A percentile compares a stretch with the other conserved stretches of the same genome.
phyloP scores from a whole-genome alignment of 169 alveolate genomes.

The Plasmodium gonderi region DNA sequence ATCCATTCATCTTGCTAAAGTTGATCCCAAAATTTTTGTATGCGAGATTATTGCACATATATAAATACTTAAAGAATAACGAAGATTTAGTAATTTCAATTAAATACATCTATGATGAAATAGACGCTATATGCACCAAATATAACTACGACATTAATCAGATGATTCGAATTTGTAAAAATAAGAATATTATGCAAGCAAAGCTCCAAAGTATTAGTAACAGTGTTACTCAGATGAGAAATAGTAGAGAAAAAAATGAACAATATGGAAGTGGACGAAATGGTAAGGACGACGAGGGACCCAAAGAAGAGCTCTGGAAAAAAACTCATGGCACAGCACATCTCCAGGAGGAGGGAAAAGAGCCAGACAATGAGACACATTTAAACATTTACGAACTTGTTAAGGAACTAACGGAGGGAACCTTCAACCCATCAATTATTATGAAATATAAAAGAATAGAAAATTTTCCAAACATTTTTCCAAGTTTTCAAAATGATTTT shows the following conservation, averaged over 20 bases:
- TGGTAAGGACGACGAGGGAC: too few relatives aligned
- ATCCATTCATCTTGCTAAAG: conserved; percentile 28
- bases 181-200: background rate
- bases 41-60: conserved; percentile 22
- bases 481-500: conserved; percentile 34
- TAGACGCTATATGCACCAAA: conserved; percentile 23
- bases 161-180: background rate
- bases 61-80: conserved; percentile 14
- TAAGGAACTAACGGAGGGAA: conserved; percentile 35
- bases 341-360: background rate
- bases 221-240: too few relatives aligned
- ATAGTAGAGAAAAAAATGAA: too few relatives aligned
- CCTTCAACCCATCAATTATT: conserved; percentile 19
- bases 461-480: conserved; percentile 27
- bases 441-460: conserved; percentile 37
- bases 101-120: conserved; percentile 47
- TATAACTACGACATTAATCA: conserved; percentile 45
- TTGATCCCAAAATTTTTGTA: conserved; percentile 50
- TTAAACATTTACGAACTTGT: background rate
- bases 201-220: background rate
- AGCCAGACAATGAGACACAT: background rate
- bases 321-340: too few relatives aligned
- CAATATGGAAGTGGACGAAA: too few relatives aligned
- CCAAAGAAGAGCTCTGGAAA: too few relatives aligned
- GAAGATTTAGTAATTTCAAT: conserved; percentile 41